A percentile compares a stretch with the other conserved stretches of the same genome.
These are phyloP conservation scores for Apiospora phragmitis DNA, from an alignment of 2,329 filamentous ascomycete species.

Conservation along the genomic window DNA sequence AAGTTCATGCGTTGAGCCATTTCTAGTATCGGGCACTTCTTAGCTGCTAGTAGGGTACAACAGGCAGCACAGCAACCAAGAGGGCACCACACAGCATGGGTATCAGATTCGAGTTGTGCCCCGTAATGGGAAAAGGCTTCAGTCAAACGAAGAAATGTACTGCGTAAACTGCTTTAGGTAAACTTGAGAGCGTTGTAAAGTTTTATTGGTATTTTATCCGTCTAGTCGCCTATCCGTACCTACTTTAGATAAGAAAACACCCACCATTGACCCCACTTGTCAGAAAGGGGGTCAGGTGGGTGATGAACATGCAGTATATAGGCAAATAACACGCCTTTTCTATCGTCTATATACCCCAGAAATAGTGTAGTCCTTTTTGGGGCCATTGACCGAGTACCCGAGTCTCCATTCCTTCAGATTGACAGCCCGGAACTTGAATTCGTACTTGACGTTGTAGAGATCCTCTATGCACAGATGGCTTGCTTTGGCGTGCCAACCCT, in stretches of 20 bases:
- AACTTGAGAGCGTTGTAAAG: neutral
- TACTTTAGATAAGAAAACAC: neutral
- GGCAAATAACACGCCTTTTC: neutral
- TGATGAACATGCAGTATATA: neutral
- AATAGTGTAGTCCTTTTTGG: slow-evolving; percentile 72
- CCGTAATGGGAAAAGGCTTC: neutral
- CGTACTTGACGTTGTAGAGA: slow-evolving; percentile 69
- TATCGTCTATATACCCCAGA: slow-evolving; percentile 50
- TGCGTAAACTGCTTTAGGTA: neutral
- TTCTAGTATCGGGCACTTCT: neutral
- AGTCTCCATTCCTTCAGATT: slow-evolving; percentile 60
- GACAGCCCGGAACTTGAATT: slow-evolving; percentile 62
- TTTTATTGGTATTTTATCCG: neutral
- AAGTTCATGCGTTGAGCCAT: neutral
- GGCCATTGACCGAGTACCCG: slow-evolving; percentile 67
- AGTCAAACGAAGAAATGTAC: neutral
- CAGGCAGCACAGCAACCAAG: neutral
- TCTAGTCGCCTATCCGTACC: neutral
- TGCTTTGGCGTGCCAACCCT: slow-evolving; percentile 63
- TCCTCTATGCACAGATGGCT: slow-evolving; percentile 72
- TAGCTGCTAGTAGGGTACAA: neutral
- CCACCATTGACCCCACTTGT: neutral
- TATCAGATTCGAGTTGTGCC: neutral
- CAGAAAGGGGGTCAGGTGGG: neutral
- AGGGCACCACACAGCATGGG: neutral